phyloP scores from a whole-genome alignment of 805 yeast genomes.

The Candida verbasci region DNA sequence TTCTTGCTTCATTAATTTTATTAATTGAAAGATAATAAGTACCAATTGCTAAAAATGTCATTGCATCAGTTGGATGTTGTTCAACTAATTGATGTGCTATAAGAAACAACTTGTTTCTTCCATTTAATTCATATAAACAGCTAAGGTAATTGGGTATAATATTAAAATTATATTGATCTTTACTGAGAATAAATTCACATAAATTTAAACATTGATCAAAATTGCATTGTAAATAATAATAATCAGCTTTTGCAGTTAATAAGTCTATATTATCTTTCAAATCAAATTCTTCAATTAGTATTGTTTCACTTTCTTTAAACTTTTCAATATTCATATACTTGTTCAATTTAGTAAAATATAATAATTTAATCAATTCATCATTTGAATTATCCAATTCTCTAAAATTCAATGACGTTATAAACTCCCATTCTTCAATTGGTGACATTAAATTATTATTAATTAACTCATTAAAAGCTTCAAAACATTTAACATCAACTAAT shows the following conservation, averaged over 20 bases:
- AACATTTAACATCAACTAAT: conserved; percentile 83
- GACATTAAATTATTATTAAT: conserved; percentile 68
- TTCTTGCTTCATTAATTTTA: conserved; percentile 76
- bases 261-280: conserved; percentile 69
- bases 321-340: conserved; percentile 60
- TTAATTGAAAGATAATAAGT: conserved; percentile 76
- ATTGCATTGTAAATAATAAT: conserved; percentile 68
- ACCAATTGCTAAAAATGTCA: conserved; percentile 92
- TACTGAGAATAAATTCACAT: conserved; percentile 57
- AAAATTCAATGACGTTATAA: conserved; percentile 55
- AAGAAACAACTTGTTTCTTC: conserved; percentile 72
- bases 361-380: conserved; percentile 69
- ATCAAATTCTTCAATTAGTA: conserved; percentile 67
- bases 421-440: conserved; percentile 85
- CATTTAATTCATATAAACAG: conserved; percentile 80
- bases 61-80: conserved; percentile 70
- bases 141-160: conserved; percentile 77
- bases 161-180: conserved; percentile 68
- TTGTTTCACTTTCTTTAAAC: conserved; percentile 61
- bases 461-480: conserved; percentile 83
- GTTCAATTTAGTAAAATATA: conserved; percentile 73
- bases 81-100: conserved; percentile 85
- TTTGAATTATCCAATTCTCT: conserved; percentile 67
- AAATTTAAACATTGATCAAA: conserved; percentile 70
- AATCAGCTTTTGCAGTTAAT: conserved; percentile 62